These are phyloP conservation scores for Fusarium musae DNA, from an alignment of 2,329 filamentous ascomycete species.

Conservation along the genomic window DNA sequence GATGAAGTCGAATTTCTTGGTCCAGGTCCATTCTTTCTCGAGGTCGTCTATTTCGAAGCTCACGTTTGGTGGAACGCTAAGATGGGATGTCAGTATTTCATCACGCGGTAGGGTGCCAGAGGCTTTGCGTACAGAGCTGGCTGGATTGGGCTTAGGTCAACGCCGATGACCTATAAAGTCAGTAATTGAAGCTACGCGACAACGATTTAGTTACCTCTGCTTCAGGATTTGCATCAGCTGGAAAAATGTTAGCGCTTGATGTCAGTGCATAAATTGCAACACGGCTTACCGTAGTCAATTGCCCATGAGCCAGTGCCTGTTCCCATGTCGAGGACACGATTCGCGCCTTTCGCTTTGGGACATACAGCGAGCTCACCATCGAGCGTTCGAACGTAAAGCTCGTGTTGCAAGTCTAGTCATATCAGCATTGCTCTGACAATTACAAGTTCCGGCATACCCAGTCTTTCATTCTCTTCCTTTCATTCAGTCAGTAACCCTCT, in stretches of 20 bases:
- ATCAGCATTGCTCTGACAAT: neutral
- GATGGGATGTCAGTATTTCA: neutral
- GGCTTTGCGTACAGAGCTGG: constrained; percentile 10
- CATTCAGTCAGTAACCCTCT: neutral
- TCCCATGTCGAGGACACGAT: neutral
- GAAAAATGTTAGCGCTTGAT: neutral
- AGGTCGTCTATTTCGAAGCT: constrained; percentile 27
- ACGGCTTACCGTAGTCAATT: neutral
- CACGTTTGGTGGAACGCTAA: constrained; percentile 20
- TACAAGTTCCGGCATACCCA: neutral
- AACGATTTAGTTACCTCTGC: neutral
- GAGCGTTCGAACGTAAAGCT: neutral
- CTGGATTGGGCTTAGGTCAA: constrained; percentile 33
- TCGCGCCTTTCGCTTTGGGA: neutral
- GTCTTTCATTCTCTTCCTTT: neutral
- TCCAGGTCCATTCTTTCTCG: constrained; percentile 31
- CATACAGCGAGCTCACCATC: neutral
- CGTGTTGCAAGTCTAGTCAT: neutral
- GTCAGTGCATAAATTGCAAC: neutral
- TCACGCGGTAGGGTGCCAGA: rapidly evolving
- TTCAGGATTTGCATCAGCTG: neutral
- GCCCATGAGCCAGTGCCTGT: neutral
- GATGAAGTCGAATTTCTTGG: constrained; percentile 20
- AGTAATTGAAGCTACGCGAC: neutral
- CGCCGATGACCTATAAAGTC: constrained; percentile 17